Base-by-base conservation (phyloP, 2,329 filamentous ascomycete species). In the Incumbomyces delicatus region DNA sequence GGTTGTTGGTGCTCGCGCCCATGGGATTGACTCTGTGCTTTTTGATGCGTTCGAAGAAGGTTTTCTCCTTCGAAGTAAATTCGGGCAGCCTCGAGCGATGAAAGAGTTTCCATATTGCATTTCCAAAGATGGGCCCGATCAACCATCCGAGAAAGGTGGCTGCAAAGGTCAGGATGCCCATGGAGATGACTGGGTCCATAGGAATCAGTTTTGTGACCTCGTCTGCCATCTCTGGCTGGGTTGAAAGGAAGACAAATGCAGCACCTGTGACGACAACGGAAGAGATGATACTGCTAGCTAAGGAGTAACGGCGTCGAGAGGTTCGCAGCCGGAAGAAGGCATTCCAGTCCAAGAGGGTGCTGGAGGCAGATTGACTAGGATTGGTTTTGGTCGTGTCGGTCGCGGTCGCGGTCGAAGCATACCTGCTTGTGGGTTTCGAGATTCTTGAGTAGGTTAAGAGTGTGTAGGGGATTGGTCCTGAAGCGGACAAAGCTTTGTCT, bases 21-120 rank as follows among this genome's bases (percentile, higher is more conserved):
- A 82, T 85, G 2, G 92, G 90, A 64, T 98, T 90, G 51, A 94
- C 90, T 20, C 92, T 81, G 70, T 92, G 84, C 66, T 83, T 87
- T 74, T 89, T 92, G 68, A 98, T 86, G 55, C 90, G 78, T 51
- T 82, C 79, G 66, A 90, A 95, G 72, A 98, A 95, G 65, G 90
- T 83, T 60, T 82, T 87, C 69, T 98, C 92, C 77, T 95, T 96
- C 76, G 86, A 57, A 48, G 42, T 43, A 37, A 55, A 47, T 22
- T 48, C 49, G 14, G 40, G 41, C 35, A 59, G 46, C 16, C 50
- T 49, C 79, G 59, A 78, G 76, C 81, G 72, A 66, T 94, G 85
- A 60, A 83, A 72, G 53, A 84, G 56, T 60, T 87, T 85, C 68
- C 95, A 98, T 3, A 87, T 70, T 7, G 77, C 75, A 54, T 83